Base-by-base conservation (phyloP, 2,329 filamentous ascomycete species). In the Xylariales sp. region DNA sequence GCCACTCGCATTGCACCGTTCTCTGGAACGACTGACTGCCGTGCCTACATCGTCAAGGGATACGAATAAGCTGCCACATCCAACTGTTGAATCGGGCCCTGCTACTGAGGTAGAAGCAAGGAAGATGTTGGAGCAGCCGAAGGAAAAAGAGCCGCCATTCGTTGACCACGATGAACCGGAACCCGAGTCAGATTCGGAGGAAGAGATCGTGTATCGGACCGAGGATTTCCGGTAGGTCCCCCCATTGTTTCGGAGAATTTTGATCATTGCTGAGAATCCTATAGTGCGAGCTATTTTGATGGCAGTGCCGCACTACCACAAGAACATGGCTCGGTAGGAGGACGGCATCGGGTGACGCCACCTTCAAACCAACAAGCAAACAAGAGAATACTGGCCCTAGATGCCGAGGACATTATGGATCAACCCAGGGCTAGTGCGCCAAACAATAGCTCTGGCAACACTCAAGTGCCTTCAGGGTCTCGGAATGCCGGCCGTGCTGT, bases 201-300 rank as follows among this genome's bases (percentile, higher is more conserved):
- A 28, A 48, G 31, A 41, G 53, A 54, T 43, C 33, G 50, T 59
- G 14, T n/a, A 27, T 8, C 45, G 45, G 15, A 36, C 39, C 19
- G 41, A 49, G 25, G 40, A 45, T 33, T 35, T 42, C 6, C 46
- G 42, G 46, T 55, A 47, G 41, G 57, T 45, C 28, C n/a, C n/a
- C n/a, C n/a, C n/a, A n/a, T n/a, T n/a, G n/a, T n/a, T n/a, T n/a
- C n/a, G n/a, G n/a, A n/a, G n/a, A 12, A 15, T 4, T 12, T 22
- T 20, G 28, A 8, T 16, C 8, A 12, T 36, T 45, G 34, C 51
- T 58, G 40, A 58, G 46, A 36, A 6, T 28, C 33, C n/a, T 9
- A n/a, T 31, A 59, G 56, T 28, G 49, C 40, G 32, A 57, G 44
- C 42, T 53, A 55, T 22, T 52, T 58, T 27, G 41, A 51, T 37